These are phyloP conservation scores for Rhizopogon salebrosus DNA, from an alignment of 768 basidiomycete genomes.

Conservation along the genomic window DNA sequence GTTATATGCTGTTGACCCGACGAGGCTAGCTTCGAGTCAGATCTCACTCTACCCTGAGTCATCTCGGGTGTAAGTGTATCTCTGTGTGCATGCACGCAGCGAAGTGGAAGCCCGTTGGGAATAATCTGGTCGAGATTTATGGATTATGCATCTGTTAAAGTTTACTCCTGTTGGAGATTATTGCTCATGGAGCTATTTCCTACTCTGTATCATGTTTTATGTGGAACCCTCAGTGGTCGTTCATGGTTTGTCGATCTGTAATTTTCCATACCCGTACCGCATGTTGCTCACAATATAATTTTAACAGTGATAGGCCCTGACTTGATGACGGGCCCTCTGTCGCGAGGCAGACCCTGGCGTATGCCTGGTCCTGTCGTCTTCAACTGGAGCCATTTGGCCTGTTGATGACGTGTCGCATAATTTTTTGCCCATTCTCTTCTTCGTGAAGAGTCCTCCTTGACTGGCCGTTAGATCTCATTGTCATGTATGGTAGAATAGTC, in stretches of 20 bases:
- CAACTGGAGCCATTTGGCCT: not conserved
- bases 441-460: slow-evolving; percentile 23
- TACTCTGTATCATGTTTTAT: not conserved
- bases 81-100: slow-evolving; percentile 1
- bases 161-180: not conserved
- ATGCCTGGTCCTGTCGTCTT: not conserved
- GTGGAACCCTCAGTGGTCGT: not conserved
- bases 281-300: not conserved
- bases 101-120: slow-evolving; percentile 1
- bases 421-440: slow-evolving; percentile 30
- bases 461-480: no score
- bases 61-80: not conserved
- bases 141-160: not conserved
- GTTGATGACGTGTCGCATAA: slow-evolving; percentile 19
- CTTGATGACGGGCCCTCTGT: not conserved
- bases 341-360: not conserved
- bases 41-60: not conserved
- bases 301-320: not conserved
- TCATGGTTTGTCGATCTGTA: not conserved
- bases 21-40: slow-evolving; percentile 3
- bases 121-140: not conserved
- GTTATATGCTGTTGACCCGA: not conserved
- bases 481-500: no score
- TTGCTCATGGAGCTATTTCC: not conserved
- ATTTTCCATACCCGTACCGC: not conserved